Percentiles rank a stretch among this genome's conserved stretches.
These are phyloP conservation scores for Hemileia vastatrix DNA, from an alignment of 1,284 basidiomycete genomes.

Conservation along the genomic window DNA sequence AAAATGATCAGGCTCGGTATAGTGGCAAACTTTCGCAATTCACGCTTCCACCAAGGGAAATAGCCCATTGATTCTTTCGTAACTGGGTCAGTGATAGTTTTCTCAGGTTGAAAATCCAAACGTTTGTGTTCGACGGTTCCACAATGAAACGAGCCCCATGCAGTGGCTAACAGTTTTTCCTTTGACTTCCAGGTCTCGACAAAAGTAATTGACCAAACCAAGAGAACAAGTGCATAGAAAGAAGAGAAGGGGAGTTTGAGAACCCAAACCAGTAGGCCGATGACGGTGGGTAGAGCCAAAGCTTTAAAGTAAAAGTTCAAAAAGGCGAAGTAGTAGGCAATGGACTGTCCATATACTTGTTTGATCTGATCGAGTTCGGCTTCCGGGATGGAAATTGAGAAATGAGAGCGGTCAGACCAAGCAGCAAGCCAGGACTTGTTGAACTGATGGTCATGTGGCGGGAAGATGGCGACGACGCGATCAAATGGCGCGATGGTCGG, in stretches of 20 bases:
- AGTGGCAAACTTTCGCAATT: conserved; percentile 10
- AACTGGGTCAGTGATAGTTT: conserved; percentile 26
- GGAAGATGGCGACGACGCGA: conserved; percentile 19
- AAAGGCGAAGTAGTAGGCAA: conserved; percentile 87
- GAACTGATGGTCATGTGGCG: conserved; percentile 14
- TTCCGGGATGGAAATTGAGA: conserved; percentile 47
- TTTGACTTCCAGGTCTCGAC: conserved; percentile 79
- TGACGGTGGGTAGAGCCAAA: conserved; percentile 58
- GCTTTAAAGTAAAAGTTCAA: conserved; percentile 70
- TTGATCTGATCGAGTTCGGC: conserved; percentile 55
- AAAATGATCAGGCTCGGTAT: conserved; percentile 15
- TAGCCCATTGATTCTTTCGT: conserved; percentile 26
- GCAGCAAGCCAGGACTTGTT: conserved; percentile 10
- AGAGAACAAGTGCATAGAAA: conserved; percentile 63
- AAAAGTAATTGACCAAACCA: conserved; percentile 71
- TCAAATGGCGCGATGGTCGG: conserved; percentile 11
- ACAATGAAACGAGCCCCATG: conserved; percentile 67
- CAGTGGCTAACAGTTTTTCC: conserved; percentile 66
- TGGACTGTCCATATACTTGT: conserved; percentile 67
- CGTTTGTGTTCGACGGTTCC: conserved; percentile 67
- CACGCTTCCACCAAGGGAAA: conserved; percentile 24
- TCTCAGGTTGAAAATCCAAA: conserved; percentile 52
- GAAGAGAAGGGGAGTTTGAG: conserved; percentile 56
- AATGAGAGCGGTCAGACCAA: conserved; percentile 49
- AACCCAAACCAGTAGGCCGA: conserved; percentile 57